phyloP scores from a whole-genome alignment of 2,329 filamentous ascomycete genomes.

The Pyrenophora tritici-repentis region DNA sequence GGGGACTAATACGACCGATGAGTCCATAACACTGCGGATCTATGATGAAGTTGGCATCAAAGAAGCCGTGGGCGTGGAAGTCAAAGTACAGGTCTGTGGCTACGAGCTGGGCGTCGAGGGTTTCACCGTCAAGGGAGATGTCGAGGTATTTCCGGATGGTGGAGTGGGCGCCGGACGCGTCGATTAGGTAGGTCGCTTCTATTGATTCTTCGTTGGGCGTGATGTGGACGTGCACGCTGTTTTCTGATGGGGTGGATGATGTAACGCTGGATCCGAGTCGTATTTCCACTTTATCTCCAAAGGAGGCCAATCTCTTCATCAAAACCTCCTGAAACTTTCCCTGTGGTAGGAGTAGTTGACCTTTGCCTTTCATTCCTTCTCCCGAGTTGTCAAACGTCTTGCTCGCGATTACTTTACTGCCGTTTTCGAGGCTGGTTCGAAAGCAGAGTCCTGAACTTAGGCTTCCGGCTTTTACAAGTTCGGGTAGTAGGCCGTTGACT shows the following conservation, averaged over 20 bases:
- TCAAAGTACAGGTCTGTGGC: constrained; percentile 47
- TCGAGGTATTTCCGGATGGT: constrained; percentile 25
- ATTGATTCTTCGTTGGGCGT: constrained; percentile 14
- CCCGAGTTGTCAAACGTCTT: constrained; percentile 31
- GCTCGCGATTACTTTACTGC: constrained; percentile 34
- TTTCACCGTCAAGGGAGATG: constrained; percentile 39
- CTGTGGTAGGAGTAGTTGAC: constrained; percentile 38
- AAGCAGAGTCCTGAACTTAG: constrained; percentile 37
- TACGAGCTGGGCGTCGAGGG: constrained; percentile 45
- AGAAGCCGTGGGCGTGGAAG: constrained; percentile 46
- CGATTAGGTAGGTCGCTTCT: constrained; percentile 35
- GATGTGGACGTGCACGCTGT: constrained; percentile 16
- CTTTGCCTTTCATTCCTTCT: constrained; percentile 29
- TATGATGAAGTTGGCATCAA: constrained; percentile 50
- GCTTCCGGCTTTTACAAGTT: constrained; percentile 36
- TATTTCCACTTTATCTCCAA: constrained; percentile 19
- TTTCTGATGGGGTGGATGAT: constrained; percentile 13
- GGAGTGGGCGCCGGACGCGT: constrained; percentile 39
- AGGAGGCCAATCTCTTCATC: constrained; percentile 21
- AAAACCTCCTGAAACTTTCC: constrained; percentile 39
- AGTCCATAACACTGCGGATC: constrained; percentile 47
- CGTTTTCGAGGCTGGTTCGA: constrained; percentile 28
- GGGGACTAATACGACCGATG: constrained; percentile 41
- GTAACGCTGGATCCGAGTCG: constrained; percentile 27
- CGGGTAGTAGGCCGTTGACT: constrained; percentile 43